Base-by-base conservation (phyloP, 768 basidiomycete species). In the Hericium erinaceus region DNA sequence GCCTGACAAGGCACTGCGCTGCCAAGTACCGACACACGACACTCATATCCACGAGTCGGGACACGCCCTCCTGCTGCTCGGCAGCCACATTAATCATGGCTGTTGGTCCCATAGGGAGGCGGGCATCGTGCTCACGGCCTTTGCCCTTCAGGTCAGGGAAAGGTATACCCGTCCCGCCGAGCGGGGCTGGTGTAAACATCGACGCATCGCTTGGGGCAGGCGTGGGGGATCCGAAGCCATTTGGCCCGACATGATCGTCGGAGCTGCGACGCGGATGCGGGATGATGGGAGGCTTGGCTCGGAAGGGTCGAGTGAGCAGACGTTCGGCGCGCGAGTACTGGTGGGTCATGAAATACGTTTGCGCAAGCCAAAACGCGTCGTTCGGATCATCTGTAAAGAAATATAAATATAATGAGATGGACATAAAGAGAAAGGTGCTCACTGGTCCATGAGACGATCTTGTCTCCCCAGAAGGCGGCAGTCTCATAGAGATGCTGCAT, bases 281-380 rank as follows among this genome's bases (percentile, higher is more conserved):
- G 24, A 67, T 57, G 1, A 77, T 74, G 8, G 78, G 76, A 4
- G 75, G 74, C 38, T 76, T 68, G 9, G 77, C 78, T 6, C 85
- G 79, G 67, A 95, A 92, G 0, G 92, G 90, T n/a, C 91, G 81
- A 2, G 87, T 93, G 49, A 99, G 80, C 26, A 99, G 77, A 49
- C 87, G 82, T 69, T 98, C 93, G 10, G 97, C 95, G 50, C 95
- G 89, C 8, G 92, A 86, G 72, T 95, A 98, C 60, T 97, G 92
- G 64, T 95, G 86, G 2, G 89, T 94, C 77, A 95, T 88, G 70
- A 98, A 99, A 71, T 94, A 93, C 0, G 90, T 92, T 70, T 99
- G 97, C 2, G 97, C 95, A 20, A 99, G 82, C 97, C 97, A 99
- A 72, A 99, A 98, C 12, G 94, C 97, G 71, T 99, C 97, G 68